phyloP scores from a whole-genome alignment of 768 basidiomycete genomes.

The Suillus fuscotomentosus region DNA sequence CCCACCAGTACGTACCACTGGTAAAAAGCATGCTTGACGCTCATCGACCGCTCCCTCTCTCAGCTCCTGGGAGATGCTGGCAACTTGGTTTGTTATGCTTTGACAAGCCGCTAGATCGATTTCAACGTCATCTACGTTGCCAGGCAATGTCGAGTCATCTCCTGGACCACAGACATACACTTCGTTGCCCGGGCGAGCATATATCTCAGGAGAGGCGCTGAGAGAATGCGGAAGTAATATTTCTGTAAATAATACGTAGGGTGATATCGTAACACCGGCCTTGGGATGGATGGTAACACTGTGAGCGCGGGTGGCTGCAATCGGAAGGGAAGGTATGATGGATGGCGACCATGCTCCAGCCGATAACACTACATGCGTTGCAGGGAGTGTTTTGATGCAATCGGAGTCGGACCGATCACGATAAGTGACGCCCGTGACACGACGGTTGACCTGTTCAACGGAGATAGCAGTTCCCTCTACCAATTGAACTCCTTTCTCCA shows the following conservation, averaged over 20 bases:
- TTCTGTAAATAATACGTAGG: constrained; percentile 84
- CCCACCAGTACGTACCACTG: constrained; percentile 53
- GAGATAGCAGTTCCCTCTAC: constrained; percentile 45
- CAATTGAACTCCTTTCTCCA: constrained; percentile 49
- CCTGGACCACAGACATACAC: constrained; percentile 81
- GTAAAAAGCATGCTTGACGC: constrained; percentile 78
- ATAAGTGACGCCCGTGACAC: constrained; percentile 49
- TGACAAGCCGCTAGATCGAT: constrained; percentile 59
- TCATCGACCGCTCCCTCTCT: constrained; percentile 50
- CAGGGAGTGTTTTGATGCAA: constrained; percentile 39
- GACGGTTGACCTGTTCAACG: constrained; percentile 41
- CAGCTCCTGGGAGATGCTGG: constrained; percentile 58
- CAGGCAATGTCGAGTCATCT: constrained; percentile 68
- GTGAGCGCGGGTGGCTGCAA: constrained; percentile 67
- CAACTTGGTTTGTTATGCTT: constrained; percentile 52
- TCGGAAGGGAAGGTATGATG: constrained; percentile 55
- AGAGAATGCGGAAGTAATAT: constrained; percentile 42
- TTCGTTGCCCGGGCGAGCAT: constrained; percentile 67
- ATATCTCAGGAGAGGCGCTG: constrained; percentile 61
- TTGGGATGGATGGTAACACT: constrained; percentile 63
- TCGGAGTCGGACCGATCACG: constrained; percentile 21
- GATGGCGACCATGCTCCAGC: constrained; percentile 87
- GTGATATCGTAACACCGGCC: constrained; percentile 47
- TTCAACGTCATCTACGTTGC: constrained; percentile 67
- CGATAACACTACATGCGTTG: constrained; percentile 71